These are phyloP conservation scores for Phytophthora constricta DNA, from an alignment of 352 stramenopile species.

Conservation along the genomic window DNA sequence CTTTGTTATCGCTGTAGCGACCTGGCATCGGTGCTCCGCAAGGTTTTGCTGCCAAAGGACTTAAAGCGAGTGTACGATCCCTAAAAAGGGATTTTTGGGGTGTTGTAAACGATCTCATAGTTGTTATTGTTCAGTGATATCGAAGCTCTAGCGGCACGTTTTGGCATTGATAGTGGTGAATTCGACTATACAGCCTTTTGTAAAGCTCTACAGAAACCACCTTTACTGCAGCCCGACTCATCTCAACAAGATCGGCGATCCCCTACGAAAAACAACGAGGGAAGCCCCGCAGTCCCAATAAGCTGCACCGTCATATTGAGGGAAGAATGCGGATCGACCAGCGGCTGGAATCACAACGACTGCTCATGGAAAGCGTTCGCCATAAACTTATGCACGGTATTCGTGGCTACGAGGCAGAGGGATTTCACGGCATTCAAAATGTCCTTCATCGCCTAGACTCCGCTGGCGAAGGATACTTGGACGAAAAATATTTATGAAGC, in stretches of 20 bases:
- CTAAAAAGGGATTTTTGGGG: background rate
- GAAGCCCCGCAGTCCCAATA: background rate
- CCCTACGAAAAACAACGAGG: conserved; percentile 12
- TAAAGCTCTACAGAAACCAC: conserved; percentile 25
- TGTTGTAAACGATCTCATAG: background rate
- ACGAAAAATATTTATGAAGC: conserved; percentile 46
- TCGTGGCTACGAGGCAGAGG: conserved; percentile 34
- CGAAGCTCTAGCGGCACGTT: conserved; percentile 9
- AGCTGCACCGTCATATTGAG: background rate
- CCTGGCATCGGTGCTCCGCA: conserved; percentile 13
- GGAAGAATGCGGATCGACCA: conserved; percentile 51
- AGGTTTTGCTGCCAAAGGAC: conserved; percentile 16
- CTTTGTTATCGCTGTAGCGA: conserved; percentile 9
- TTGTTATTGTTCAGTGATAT: conserved; percentile 9
- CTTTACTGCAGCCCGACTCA: conserved; percentile 8
- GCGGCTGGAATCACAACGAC: conserved; percentile 54
- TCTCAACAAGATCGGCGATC: conserved; percentile 6
- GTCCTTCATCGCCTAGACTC: conserved; percentile 46
- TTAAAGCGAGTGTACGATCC: conserved; percentile 27
- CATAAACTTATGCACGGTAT: conserved; percentile 61
- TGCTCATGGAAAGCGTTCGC: conserved; percentile 56
- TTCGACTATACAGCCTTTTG: conserved; percentile 45
- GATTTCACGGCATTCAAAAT: conserved; percentile 55
- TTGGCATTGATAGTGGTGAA: background rate
- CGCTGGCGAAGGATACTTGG: conserved; percentile 43